phyloP scores from a whole-genome alignment of 2,329 filamentous ascomycete species.

The Aspergillus quadricinctus region DNA sequence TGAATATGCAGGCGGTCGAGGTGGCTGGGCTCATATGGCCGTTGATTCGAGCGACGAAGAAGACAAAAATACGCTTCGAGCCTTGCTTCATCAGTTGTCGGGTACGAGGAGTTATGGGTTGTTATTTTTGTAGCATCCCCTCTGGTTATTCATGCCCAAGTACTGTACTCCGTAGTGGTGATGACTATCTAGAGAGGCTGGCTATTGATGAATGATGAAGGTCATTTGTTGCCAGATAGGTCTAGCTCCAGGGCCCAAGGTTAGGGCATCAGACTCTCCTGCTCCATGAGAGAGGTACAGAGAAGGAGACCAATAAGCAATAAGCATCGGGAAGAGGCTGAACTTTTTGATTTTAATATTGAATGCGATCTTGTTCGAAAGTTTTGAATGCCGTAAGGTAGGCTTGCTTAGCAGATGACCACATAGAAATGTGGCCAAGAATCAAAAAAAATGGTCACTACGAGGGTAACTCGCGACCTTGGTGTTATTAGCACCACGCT shows the following conservation, averaged over 20 bases:
- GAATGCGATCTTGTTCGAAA: too few relatives aligned
- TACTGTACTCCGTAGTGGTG: not conserved
- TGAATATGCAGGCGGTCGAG: not conserved
- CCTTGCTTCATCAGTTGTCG: not conserved
- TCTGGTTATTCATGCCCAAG: not conserved
- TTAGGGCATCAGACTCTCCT: not conserved
- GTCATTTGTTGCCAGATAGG: not conserved
- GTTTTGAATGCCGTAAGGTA: not conserved
- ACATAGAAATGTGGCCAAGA: not conserved
- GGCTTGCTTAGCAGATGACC: not conserved
- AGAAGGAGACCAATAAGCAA: not conserved
- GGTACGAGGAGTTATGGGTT: not conserved
- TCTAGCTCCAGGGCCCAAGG: not conserved
- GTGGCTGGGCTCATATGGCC: not conserved
- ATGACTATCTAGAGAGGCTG: not conserved
- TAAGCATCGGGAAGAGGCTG: not conserved
- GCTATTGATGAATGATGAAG: too few relatives aligned
- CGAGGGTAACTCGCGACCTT: not conserved
- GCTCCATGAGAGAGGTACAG: not conserved
- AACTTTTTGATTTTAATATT: not conserved
- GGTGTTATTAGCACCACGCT: not conserved
- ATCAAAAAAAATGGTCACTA: not conserved
- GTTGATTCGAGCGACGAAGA: not conserved
- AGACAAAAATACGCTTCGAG: not conserved
- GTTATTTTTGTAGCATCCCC: too few relatives aligned